Percentiles rank a stretch among this genome's conserved stretches.
These are phyloP conservation scores for Apiosordaria backusii DNA, from an alignment of 495 filamentous ascomycete species.

Conservation along the genomic window DNA sequence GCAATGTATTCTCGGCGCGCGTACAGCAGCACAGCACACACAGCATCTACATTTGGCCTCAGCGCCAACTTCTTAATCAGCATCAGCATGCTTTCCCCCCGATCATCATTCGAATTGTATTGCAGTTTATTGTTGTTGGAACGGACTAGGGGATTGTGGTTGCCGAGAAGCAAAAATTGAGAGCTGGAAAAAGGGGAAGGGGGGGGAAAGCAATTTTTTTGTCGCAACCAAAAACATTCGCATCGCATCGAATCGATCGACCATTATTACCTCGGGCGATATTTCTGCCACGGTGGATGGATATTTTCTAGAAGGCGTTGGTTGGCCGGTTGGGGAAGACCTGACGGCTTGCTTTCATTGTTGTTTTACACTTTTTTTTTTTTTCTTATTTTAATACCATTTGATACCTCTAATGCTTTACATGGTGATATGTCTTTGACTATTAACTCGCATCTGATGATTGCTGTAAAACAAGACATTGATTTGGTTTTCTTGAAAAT, in stretches of 20 bases:
- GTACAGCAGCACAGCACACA: slow-evolving; percentile 10
- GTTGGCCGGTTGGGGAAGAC: not conserved
- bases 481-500: no score
- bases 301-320: not conserved
- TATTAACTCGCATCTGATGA: no score
- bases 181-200: not conserved
- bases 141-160: not conserved
- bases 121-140: not conserved
- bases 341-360: not conserved
- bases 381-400: not conserved
- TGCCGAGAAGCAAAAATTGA: not conserved
- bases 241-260: not conserved
- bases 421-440: no score
- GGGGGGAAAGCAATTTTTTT: not conserved
- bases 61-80: not conserved
- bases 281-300: not conserved
- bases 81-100: not conserved
- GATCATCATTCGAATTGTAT: not conserved
- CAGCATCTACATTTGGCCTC: not conserved
- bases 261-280: slow-evolving; percentile 1
- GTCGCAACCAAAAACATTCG: slow-evolving; percentile 1
- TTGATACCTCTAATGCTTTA: not conserved
- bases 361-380: not conserved
- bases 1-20: slow-evolving; percentile 3
- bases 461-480: no score